phyloP scores from a whole-genome alignment of 192 early-diverging fungal species.

The Backusella tuberculispora region DNA sequence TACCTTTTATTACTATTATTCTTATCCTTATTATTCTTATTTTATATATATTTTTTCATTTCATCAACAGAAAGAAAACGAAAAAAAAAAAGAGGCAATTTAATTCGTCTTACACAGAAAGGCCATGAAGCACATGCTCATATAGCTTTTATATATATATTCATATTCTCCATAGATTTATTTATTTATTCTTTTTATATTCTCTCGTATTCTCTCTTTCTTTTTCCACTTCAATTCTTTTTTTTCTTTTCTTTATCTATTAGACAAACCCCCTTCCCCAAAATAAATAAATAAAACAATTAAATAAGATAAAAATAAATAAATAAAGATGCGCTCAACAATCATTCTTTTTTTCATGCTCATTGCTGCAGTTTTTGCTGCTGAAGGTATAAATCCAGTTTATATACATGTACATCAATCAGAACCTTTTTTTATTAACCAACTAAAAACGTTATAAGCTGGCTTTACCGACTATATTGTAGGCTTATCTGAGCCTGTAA shows the following conservation, averaged over 20 bases:
- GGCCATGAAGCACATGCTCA: not conserved
- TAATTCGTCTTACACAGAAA: conserved; percentile 1
- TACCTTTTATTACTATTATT: not conserved
- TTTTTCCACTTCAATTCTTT: not conserved
- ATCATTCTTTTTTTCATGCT: not conserved
- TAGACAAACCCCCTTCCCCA: too few species aligned
- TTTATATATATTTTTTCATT: not conserved
- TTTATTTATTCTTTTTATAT: not conserved
- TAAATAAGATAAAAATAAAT: not conserved
- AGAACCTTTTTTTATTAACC: not conserved
- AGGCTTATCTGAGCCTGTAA: conserved; percentile 10
- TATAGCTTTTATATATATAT: not conserved
- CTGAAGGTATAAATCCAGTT: conserved; percentile 2
- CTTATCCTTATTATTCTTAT: not conserved
- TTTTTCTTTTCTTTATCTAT: not conserved
- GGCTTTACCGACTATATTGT: conserved; percentile 29
- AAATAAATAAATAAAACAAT: not conserved
- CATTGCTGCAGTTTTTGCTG: not conserved
- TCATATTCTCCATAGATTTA: not conserved
- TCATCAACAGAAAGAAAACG: too few species aligned
- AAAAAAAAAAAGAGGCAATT: not conserved
- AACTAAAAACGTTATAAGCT: not conserved
- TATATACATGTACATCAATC: not conserved
- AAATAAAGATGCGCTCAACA: not conserved
- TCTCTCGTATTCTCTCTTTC: not conserved